Conservation (phyloP, 2,329 filamentous ascomycete genomes). For the Lecanosticta acicola region DNA sequence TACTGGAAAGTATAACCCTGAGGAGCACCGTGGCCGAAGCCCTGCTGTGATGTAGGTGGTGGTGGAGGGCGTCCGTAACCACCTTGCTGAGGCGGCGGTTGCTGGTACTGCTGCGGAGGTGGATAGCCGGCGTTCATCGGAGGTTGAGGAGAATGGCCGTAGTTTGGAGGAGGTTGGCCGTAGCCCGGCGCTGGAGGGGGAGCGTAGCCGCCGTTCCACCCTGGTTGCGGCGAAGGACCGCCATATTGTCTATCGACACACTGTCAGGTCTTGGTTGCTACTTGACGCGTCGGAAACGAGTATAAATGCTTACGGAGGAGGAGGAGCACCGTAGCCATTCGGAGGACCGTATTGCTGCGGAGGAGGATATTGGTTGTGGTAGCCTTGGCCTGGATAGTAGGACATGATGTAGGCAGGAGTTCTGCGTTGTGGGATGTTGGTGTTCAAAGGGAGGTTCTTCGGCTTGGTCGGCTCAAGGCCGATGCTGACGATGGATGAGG, state of each 20-base stretch:
- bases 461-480: slow-evolving; percentile 8
- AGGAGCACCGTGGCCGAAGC: slow-evolving; percentile 75
- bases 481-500: slow-evolving; percentile 5
- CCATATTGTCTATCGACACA: slow-evolving; percentile 25
- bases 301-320: slow-evolving; percentile 9
- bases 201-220: slow-evolving; percentile 38
- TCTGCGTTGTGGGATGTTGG: neutral
- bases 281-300: neutral
- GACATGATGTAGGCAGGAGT: slow-evolving; percentile 21
- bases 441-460: neutral
- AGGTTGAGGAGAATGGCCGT: slow-evolving; percentile 38
- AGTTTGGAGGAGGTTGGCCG: slow-evolving; percentile 18
- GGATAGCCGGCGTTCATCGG: slow-evolving; percentile 8
- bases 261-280: neutral
- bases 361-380: slow-evolving; percentile 30
- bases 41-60: slow-evolving; percentile 45
- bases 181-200: slow-evolving; percentile 37
- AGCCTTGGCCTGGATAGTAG: slow-evolving; percentile 30
- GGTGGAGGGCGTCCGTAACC: slow-evolving; percentile 27
- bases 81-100: slow-evolving; percentile 10
- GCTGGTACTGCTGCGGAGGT: slow-evolving; percentile 16
- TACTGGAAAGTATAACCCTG: slow-evolving; percentile 80
- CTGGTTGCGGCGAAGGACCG: slow-evolving; percentile 37
- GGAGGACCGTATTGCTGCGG: slow-evolving; percentile 26
- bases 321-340: slow-evolving; percentile 7